Evolutionary conservation across 306 rosid genomes (phyloP).

Genomic region (Begonia peltatifolia): DNA sequence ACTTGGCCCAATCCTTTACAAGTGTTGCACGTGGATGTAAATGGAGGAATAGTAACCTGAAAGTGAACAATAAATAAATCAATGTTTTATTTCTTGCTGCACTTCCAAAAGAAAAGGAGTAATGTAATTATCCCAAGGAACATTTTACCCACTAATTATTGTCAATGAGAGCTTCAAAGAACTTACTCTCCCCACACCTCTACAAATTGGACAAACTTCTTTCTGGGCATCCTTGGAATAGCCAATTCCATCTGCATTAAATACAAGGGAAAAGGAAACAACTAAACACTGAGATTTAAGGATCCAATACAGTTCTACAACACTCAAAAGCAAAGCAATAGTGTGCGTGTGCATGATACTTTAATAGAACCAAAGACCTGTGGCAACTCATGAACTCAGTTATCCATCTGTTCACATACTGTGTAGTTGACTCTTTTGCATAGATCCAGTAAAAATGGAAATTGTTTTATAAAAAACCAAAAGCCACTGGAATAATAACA

Average conservation of each 20-base stretch:
- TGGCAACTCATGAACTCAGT: neutral
- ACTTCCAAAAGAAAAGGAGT: neutral
- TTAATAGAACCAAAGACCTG: too few relatives aligned
- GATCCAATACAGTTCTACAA: neutral
- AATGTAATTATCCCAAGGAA: constrained; percentile 1
- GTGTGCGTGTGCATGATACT: too few relatives aligned
- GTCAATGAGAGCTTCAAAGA: constrained; percentile 18
- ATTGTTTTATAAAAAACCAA: too few relatives aligned
- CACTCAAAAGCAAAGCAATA: too few relatives aligned
- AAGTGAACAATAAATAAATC: constrained; percentile 6
- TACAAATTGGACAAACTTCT: constrained; percentile 69
- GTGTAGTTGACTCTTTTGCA: too few relatives aligned
- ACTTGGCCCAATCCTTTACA: constrained; percentile 77
- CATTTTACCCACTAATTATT: constrained; percentile 11
- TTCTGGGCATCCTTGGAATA: constrained; percentile 51
- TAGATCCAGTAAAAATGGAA: too few relatives aligned
- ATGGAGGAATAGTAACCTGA: constrained; percentile 92
- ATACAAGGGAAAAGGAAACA: constrained; percentile 13
- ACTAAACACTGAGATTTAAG: constrained; percentile 4
- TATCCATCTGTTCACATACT: too few relatives aligned
- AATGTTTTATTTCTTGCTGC: too few relatives aligned
- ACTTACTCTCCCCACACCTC: constrained; percentile 96
- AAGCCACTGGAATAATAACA: too few relatives aligned
- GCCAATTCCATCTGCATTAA: constrained; percentile 64
- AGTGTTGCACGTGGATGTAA: constrained; percentile 74